These are phyloP conservation scores for Graphium sp. DNA, from an alignment of 2,329 filamentous ascomycete genomes.

Conservation along the genomic window DNA sequence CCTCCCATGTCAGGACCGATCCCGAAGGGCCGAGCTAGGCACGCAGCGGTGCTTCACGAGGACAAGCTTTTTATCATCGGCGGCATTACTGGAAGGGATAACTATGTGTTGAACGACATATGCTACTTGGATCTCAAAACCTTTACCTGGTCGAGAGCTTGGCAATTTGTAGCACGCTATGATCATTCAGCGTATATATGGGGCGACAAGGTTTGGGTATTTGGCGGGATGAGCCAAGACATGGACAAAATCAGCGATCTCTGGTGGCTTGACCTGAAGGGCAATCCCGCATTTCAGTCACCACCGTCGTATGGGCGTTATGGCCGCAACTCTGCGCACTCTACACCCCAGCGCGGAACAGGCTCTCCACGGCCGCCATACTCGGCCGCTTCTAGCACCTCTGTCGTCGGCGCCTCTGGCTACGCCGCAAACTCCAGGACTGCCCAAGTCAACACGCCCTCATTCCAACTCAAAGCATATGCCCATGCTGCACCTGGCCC, in stretches of 20 bases:
- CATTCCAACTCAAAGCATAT: conserved; percentile 52
- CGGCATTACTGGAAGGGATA: conserved; percentile 87
- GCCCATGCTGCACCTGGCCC: conserved; percentile 75
- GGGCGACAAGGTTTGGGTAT: conserved; percentile 85
- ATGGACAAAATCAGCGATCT: conserved; percentile 95
- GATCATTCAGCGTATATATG: conserved; percentile 93
- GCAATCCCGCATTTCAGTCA: conserved; percentile 68
- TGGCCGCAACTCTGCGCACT: conserved; percentile 25
- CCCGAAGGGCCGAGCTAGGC: conserved; percentile 78
- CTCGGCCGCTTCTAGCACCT: no score
- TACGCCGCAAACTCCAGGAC: conserved; percentile 54
- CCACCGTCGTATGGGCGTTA: conserved; percentile 38
- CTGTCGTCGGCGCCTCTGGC: conserved; percentile 40
- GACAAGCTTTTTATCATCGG: conserved; percentile 94
- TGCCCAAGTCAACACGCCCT: conserved; percentile 48
- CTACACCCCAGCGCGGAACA: conserved; percentile 19
- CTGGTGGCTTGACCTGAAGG: conserved; percentile 94
- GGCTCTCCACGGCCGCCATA: conserved; percentile 36
- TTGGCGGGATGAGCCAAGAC: conserved; percentile 83
- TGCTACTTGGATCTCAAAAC: conserved; percentile 95
- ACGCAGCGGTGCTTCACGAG: conserved; percentile 87
- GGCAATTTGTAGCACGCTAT: conserved; percentile 88
- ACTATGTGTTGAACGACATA: conserved; percentile 84
- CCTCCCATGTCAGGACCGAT: conserved; percentile 71
- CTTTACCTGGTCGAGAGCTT: conserved; percentile 91